Percentiles rank a stretch among this genome's conserved stretches.
phyloP scores from a whole-genome alignment of 2,329 filamentous ascomycete species.

The Colletotrichum destructivum region DNA sequence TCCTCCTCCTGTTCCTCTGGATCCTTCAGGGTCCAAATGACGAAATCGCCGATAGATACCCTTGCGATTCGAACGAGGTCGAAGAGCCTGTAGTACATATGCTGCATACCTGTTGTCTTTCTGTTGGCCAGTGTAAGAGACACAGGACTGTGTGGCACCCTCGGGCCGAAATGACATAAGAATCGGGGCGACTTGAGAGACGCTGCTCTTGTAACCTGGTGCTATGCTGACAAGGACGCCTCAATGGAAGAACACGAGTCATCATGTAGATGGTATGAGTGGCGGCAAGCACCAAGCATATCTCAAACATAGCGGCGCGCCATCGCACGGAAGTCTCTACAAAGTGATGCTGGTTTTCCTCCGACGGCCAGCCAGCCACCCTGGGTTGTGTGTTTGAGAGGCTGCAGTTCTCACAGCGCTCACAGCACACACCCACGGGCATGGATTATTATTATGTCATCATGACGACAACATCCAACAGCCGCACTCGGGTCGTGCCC shows the following conservation, averaged over 20 bases:
- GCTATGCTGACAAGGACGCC: conserved; percentile 6
- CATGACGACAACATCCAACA: conserved; percentile 29
- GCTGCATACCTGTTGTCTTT: conserved; percentile 17
- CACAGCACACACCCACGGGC: neutral
- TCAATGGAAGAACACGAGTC: conserved; percentile 25
- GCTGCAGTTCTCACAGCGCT: conserved; percentile 13
- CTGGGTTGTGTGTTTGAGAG: neutral
- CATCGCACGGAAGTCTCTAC: conserved; percentile 8
- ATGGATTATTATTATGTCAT: conserved; percentile 25
- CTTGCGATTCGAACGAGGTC: conserved; percentile 14
- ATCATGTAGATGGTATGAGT: conserved; percentile 11
- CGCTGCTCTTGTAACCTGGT: conserved; percentile 1
- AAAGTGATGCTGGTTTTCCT: neutral
- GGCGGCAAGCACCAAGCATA: conserved; percentile 22
- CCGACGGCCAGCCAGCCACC: neutral
- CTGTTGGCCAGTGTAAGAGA: neutral
- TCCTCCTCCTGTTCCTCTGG: neutral
- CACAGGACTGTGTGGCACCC: conserved; percentile 8
- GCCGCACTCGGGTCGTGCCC: conserved; percentile 17
- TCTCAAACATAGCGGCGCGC: conserved; percentile 27
- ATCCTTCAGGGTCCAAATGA: conserved; percentile 40
- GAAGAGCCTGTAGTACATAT: neutral
- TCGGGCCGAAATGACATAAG: conserved; percentile 36
- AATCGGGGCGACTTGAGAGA: neutral
- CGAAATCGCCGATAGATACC: conserved; percentile 34